Conservation (phyloP, 768 basidiomycete species). For the Leccinum obscurum region DNA sequence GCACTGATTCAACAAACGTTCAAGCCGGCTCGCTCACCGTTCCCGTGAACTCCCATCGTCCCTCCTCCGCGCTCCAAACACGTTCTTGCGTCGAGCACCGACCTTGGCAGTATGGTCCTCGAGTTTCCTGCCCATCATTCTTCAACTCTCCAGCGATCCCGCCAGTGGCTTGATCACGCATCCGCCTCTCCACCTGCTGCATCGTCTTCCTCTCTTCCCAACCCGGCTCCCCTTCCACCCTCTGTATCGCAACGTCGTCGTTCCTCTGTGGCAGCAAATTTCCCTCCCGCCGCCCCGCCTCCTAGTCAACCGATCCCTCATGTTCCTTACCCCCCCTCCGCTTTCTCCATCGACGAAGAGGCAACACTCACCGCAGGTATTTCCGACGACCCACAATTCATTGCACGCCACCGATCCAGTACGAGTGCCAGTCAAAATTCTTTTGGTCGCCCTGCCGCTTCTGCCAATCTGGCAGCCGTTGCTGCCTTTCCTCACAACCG, state of each 20-base stretch:
- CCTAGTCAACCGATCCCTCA: constrained; percentile 75
- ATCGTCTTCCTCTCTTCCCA: constrained; percentile 35
- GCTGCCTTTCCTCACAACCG: constrained; percentile 61
- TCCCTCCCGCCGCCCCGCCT: constrained; percentile 68
- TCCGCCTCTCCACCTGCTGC: constrained; percentile 23
- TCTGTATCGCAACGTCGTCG: constrained; percentile 53
- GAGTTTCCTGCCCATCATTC: constrained; percentile 32
- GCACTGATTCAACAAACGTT: constrained; percentile 15
- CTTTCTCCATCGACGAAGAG: constrained; percentile 20
- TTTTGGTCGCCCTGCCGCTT: constrained; percentile 37
- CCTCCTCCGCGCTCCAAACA: background rate
- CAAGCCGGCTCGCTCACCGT: constrained; percentile 5
- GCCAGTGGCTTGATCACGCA: constrained; percentile 35
- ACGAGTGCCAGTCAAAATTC: constrained; percentile 36
- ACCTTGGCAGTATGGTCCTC: constrained; percentile 28
- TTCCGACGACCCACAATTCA: constrained; percentile 31
- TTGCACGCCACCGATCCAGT: constrained; percentile 36
- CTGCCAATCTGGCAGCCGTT: constrained; percentile 56
- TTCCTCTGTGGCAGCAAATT: constrained; percentile 65
- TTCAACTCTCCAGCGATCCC: constrained; percentile 30
- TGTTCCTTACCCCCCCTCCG: constrained; percentile 44
- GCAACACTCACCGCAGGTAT: constrained; percentile 22
- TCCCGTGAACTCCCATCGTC: constrained; percentile 2
- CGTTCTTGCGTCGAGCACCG: background rate
- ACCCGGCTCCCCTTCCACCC: constrained; percentile 34